Conservation (phyloP, 257 asterid species). For the Eustoma russellianum region DNA sequence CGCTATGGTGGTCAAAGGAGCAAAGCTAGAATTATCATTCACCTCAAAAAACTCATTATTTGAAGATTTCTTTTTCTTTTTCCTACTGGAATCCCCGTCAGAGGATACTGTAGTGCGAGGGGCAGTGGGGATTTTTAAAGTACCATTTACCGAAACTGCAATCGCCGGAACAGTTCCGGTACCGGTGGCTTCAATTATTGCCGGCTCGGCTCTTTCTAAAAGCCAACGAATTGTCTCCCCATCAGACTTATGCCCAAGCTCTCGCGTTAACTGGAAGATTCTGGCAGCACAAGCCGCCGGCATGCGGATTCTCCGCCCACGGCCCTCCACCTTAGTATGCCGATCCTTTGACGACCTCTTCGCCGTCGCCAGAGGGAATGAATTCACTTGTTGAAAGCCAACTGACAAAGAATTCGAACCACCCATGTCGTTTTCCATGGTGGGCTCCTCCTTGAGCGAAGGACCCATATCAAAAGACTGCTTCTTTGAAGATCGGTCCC, state of each 20-base stretch:
- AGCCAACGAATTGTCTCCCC: slow-evolving; percentile 84
- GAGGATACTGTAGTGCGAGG: slow-evolving; percentile 14
- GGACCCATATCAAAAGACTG: slow-evolving; percentile 12
- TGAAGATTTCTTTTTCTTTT: slow-evolving; percentile 33
- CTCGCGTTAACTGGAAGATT: slow-evolving; percentile 63
- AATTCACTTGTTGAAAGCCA: slow-evolving; percentile 5
- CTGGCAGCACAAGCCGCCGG: slow-evolving; percentile 78
- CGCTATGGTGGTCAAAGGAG: slow-evolving; percentile 57
- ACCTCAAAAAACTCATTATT: slow-evolving; percentile 52
- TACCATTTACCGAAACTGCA: slow-evolving; percentile 71
- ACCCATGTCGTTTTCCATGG: slow-evolving; percentile 19
- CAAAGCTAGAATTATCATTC: slow-evolving; percentile 36
- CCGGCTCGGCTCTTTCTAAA: slow-evolving; percentile 72
- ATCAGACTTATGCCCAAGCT: slow-evolving; percentile 70
- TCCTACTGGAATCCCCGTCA: slow-evolving; percentile 25
- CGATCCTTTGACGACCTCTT: slow-evolving; percentile 68
- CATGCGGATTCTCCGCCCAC: slow-evolving; percentile 77
- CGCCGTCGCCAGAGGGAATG: slow-evolving; percentile 18
- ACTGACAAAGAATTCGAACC: slow-evolving; percentile 14
- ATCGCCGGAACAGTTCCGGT: slow-evolving; percentile 75
- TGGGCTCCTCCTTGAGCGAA: slow-evolving; percentile 38
- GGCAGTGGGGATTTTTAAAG: slow-evolving; percentile 57
- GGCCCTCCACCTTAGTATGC: slow-evolving; percentile 85
- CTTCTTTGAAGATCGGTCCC: neutral
- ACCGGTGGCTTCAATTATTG: slow-evolving; percentile 72